Conservation (phyloP, 2,329 filamentous ascomycete genomes). For the Aspergillus calidoustus region DNA sequence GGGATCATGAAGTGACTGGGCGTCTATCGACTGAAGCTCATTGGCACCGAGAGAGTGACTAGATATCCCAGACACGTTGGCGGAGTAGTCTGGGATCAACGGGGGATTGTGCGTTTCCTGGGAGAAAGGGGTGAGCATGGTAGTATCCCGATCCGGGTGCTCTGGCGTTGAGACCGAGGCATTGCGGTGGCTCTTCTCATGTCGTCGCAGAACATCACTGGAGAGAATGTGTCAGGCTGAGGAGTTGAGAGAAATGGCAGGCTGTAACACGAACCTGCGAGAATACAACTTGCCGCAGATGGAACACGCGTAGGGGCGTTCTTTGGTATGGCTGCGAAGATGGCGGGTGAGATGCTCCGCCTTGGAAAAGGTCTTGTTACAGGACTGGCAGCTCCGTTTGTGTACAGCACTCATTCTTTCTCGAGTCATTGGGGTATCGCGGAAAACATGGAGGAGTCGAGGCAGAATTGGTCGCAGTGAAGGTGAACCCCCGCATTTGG, state of each 20-base stretch:
- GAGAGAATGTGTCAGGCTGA: background rate
- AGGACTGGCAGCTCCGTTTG: slow-evolving; percentile 8
- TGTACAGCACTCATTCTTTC: background rate
- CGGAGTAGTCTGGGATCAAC: background rate
- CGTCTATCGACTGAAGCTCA: background rate
- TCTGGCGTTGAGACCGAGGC: background rate
- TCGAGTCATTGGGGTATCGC: background rate
- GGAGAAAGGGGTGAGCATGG: background rate
- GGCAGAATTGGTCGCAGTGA: no score
- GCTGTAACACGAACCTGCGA: slow-evolving; percentile 18
- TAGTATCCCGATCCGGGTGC: background rate
- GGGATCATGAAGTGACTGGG: slow-evolving; percentile 7
- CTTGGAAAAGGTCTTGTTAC: slow-evolving; percentile 27
- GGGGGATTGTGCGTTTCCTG: background rate
- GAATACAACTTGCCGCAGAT: slow-evolving; percentile 27
- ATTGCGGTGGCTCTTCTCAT: slow-evolving; percentile 20
- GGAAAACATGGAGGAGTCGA: no score
- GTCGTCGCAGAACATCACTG: slow-evolving; percentile 24
- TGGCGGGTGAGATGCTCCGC: slow-evolving; percentile 53
- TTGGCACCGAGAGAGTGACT: background rate
- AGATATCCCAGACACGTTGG: background rate
- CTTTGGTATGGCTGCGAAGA: slow-evolving; percentile 89
- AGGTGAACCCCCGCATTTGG: no score
- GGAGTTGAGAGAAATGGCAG: no score
- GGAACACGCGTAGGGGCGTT: slow-evolving; percentile 70